phyloP scores from a whole-genome alignment of 768 basidiomycete species.

The Lyophyllum semitale region DNA sequence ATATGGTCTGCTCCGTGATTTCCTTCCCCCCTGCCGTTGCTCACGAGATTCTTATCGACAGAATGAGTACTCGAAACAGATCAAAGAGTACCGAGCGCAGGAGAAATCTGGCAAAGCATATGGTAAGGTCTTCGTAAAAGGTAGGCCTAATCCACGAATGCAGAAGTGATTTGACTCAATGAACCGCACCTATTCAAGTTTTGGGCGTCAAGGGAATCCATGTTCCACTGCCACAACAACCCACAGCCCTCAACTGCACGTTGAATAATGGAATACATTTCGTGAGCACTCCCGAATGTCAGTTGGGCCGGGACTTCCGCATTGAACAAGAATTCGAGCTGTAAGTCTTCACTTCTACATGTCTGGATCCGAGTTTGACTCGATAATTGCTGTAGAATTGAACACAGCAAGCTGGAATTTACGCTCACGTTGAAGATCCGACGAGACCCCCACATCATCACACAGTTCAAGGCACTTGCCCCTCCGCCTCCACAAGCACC shows the following conservation, averaged over 20 bases:
- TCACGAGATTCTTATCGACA: constrained; percentile 28
- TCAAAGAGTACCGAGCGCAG: constrained; percentile 76
- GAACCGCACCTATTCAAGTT: constrained; percentile 47
- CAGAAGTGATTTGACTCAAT: background rate
- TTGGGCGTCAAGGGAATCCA: constrained; percentile 71
- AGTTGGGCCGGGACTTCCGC: constrained; percentile 55
- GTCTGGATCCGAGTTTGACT: background rate
- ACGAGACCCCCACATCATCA: constrained; percentile 80
- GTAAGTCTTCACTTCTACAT: constrained; percentile 43
- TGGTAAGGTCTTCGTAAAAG: constrained; percentile 95
- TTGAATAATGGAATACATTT: constrained; percentile 97
- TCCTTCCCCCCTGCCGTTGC: constrained; percentile 7
- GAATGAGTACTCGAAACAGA: constrained; percentile 94
- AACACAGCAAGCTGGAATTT: constrained; percentile 94
- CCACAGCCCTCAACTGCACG: constrained; percentile 79
- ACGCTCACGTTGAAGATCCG: constrained; percentile 87
- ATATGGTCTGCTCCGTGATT: constrained; percentile 68
- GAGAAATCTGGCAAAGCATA: constrained; percentile 79
- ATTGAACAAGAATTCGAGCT: constrained; percentile 92
- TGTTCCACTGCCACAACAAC: constrained; percentile 77
- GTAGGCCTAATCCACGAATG: constrained; percentile 38
- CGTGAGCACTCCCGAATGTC: constrained; percentile 83
- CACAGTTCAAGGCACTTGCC: constrained; percentile 71
- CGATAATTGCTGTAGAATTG: constrained; percentile 48
- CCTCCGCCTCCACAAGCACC: constrained; percentile 37